Base-by-base conservation (phyloP, 305 asterid species). In the Stenogyne calaminthoides region DNA sequence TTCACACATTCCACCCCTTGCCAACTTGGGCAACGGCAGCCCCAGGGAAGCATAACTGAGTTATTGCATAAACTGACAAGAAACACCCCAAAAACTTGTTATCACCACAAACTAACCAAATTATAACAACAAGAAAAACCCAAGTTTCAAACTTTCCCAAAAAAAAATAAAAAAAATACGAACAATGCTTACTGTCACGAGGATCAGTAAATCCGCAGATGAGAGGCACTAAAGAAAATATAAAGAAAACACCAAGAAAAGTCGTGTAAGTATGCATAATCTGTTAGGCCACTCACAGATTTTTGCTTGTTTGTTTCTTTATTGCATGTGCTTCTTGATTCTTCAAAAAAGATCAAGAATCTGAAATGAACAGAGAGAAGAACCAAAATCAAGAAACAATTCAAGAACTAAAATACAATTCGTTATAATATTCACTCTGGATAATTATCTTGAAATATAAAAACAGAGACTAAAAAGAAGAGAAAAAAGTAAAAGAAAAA, bases 1-100 rank as follows among this genome's bases (percentile, higher is more conserved):
- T 84, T 88, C 68, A 95, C 99, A 76, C 99, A 95, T 68, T 80
- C 88, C 51, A 95, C 92, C 11, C 99, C 99, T 76, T 82, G 91
- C 99, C 99, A 95, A 74, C 81, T 77, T 3, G 79, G 83, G 91
- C 9, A 77, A 75, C 0, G 98, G 98, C 68, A 57, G 76, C 73
- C 92, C 93, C 84, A 95, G 78, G 60, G 89, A 83, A 63, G 80
- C 79, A 82, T 92, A 95, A 80, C 82, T 88, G 87, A 74, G 83
- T 85, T 67, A 95, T 87, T 25, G 98, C 99, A 83, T 67, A 79
- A 68, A 95, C 99, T 95, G 91, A 67, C 64, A 78, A 37, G 59
- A 44, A 77, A 6, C 56, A 77, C 6, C 12, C 46, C 39, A 72
- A n/a, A n/a, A n/a, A n/a, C n/a, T n/a, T n/a, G n/a, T n/a, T n/a